A percentile compares a stretch with the other conserved stretches of the same genome.
These are phyloP conservation scores for Ceratobasidium papillatum DNA, from an alignment of 1,284 basidiomycete species.

Conservation along the genomic window DNA sequence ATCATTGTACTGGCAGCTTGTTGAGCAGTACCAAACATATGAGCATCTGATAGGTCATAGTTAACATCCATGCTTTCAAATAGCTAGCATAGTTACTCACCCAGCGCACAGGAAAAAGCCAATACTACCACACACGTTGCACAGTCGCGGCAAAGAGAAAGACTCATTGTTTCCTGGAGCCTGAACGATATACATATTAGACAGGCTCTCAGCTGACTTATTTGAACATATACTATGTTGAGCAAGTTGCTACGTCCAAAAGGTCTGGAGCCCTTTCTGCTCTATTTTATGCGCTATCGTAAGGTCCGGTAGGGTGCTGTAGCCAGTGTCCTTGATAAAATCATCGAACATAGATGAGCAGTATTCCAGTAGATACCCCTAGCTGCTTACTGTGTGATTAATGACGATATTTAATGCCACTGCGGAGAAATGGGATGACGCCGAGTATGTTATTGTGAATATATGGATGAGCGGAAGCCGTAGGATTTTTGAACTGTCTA, in stretches of 20 bases:
- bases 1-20: neutral
- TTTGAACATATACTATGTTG: neutral
- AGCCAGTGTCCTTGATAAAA: no score
- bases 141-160: neutral
- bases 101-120: neutral
- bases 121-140: neutral
- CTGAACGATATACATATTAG: neutral
- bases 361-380: no score
- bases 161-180: neutral
- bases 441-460: no score
- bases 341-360: no score
- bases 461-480: no score
- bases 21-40: conserved; percentile 15
- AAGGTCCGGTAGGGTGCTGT: no score
- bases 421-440: no score
- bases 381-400: no score
- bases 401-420: no score
- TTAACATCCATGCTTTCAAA: neutral
- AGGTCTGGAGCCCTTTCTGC: no score
- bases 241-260: neutral
- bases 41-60: neutral
- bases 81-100: neutral
- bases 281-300: no score
- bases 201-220: neutral
- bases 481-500: no score